Conservation (phyloP, 2,329 filamentous ascomycete species). For the Aschersonia sp. region DNA sequence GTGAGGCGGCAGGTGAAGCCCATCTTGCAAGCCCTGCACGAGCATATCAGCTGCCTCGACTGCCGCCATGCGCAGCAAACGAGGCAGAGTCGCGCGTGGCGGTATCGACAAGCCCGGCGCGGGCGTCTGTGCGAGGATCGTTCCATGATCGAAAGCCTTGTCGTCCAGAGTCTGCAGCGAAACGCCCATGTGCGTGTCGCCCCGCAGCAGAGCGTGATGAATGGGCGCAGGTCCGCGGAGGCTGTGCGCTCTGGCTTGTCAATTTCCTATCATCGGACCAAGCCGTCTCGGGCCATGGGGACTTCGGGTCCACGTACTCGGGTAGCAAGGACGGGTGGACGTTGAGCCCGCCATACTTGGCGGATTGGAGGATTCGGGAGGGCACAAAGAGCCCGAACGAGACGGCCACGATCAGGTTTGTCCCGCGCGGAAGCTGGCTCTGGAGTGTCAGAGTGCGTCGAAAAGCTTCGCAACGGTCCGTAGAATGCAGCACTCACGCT, state of each 20-base stretch:
- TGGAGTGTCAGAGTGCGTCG: neutral
- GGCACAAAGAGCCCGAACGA: constrained; percentile 91
- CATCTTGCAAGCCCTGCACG: constrained; percentile 44
- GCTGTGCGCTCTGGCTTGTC: constrained; percentile 22
- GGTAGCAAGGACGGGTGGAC: constrained; percentile 86
- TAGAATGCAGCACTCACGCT: constrained; percentile 33
- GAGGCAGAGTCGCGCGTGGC: constrained; percentile 25
- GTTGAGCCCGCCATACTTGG: constrained; percentile 79
- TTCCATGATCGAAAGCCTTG: constrained; percentile 62
- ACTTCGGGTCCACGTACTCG: constrained; percentile 36
- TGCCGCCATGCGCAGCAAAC: constrained; percentile 35
- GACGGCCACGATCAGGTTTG: constrained; percentile 78
- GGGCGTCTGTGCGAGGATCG: constrained; percentile 57
- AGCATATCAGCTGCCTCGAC: constrained; percentile 58
- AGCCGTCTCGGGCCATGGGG: neutral
- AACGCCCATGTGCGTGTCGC: constrained; percentile 51
- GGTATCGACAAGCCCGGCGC: constrained; percentile 39
- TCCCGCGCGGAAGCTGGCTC: constrained; percentile 38
- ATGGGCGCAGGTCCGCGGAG: constrained; percentile 78
- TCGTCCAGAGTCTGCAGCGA: constrained; percentile 78
- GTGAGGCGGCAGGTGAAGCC: constrained; percentile 52
- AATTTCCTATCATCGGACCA: neutral
- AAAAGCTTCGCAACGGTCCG: neutral
- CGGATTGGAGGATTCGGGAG: constrained; percentile 50
- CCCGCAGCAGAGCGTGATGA: constrained; percentile 63